Conservation (phyloP, 306 rosid species). For the Ammopiptanthus mongolicus region DNA sequence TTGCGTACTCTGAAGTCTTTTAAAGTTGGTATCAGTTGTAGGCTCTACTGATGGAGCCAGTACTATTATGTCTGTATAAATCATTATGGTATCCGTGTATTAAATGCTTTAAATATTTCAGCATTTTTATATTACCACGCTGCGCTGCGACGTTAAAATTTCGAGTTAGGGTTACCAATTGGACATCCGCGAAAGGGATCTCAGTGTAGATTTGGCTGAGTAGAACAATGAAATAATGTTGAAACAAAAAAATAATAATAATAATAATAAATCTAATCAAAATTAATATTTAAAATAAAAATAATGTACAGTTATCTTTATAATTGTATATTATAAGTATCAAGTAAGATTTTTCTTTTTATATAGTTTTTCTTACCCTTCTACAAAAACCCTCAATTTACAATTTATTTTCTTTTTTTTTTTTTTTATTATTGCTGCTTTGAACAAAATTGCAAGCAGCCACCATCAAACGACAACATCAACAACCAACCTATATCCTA, state of each 20-base stretch:
- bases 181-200: too few species aligned
- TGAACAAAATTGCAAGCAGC: slow-evolving; percentile 8
- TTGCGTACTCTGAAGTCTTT: too few species aligned
- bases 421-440: neutral
- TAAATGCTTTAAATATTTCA: too few species aligned
- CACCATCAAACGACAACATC: neutral
- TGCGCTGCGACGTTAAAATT: too few species aligned
- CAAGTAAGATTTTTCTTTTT: neutral
- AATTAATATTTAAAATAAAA: neutral
- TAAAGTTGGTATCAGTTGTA: too few species aligned
- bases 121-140: too few species aligned
- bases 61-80: too few species aligned
- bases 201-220: too few species aligned
- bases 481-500: neutral
- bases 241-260: neutral
- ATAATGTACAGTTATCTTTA: neutral
- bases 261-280: neutral
- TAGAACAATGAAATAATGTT: neutral
- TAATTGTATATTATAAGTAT: neutral
- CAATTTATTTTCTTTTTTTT: neutral
- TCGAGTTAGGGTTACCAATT: too few species aligned
- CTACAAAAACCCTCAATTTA: neutral
- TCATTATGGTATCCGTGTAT: too few species aligned
- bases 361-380: too few species aligned
- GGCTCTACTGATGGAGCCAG: too few species aligned